Evolutionary conservation across 1,139 yeast genomes (phyloP).

Genomic region (Candida pseudoviswanathii): DNA sequence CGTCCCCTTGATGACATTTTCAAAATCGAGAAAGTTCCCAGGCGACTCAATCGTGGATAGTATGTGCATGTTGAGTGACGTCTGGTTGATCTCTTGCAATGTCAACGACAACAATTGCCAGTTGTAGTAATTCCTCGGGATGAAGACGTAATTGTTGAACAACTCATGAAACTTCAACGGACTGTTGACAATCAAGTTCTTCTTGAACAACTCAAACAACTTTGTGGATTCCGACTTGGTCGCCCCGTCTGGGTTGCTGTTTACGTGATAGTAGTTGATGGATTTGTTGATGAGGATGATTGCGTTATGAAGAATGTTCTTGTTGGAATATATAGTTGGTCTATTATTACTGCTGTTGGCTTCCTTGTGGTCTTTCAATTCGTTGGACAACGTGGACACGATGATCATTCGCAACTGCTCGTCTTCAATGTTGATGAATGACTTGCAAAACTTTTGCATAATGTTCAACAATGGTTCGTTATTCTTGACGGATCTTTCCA

Average conservation of each 20-base stretch:
- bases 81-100: constrained; percentile 39
- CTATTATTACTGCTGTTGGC: constrained; percentile 25
- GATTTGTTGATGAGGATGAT: constrained; percentile 49
- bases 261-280: constrained; percentile 25
- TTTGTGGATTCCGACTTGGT: constrained; percentile 15
- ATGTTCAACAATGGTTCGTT: constrained; percentile 18
- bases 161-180: constrained; percentile 49
- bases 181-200: constrained; percentile 44
- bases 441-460: constrained; percentile 33
- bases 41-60: constrained; percentile 14
- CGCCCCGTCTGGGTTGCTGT: background rate
- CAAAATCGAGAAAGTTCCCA: constrained; percentile 15
- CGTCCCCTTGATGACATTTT: constrained; percentile 16
- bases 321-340: constrained; percentile 33
- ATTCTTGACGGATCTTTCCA: constrained; percentile 28
- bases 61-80: constrained; percentile 15
- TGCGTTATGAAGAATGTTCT: constrained; percentile 48
- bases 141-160: constrained; percentile 41
- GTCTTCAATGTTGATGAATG: constrained; percentile 24
- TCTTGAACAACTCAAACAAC: constrained; percentile 40
- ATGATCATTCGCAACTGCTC: constrained; percentile 37
- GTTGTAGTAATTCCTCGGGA: constrained; percentile 37
- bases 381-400: constrained; percentile 43
- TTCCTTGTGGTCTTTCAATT: constrained; percentile 32
- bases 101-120: constrained; percentile 45